phyloP scores from a whole-genome alignment of 371 early-diverging fungal species.

The Coemansia sp. region DNA sequence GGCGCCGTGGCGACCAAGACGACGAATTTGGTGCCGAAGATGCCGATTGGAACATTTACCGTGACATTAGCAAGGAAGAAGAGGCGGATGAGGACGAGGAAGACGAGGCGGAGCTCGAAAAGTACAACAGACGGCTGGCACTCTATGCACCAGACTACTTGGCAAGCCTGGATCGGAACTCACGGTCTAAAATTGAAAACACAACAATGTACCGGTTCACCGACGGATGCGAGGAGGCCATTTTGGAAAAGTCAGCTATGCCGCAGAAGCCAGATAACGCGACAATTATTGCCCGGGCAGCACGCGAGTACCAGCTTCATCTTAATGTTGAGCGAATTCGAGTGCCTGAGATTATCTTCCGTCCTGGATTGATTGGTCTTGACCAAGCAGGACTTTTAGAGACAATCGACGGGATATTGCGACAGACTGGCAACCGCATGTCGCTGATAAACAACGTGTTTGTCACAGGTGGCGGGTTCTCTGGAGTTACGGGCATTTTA shows the following conservation, averaged over 20 bases:
- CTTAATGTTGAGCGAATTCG: constrained; percentile 84
- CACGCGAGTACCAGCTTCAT: constrained; percentile 72
- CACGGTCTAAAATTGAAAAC: constrained; percentile 41
- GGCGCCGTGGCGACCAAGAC: constrained; percentile 57
- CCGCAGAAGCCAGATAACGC: constrained; percentile 44
- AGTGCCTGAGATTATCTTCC: constrained; percentile 85
- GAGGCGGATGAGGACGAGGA: constrained; percentile 80
- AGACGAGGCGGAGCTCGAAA: constrained; percentile 78
- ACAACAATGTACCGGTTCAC: constrained; percentile 49
- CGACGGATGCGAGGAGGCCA: constrained; percentile 48
- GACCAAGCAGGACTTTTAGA: constrained; percentile 87
- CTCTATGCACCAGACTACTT: constrained; percentile 74
- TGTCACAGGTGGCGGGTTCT: constrained; percentile 75
- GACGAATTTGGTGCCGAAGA: constrained; percentile 93
- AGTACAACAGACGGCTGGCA: constrained; percentile 67
- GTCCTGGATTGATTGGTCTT: constrained; percentile 79
- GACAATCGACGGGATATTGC: constrained; percentile 66
- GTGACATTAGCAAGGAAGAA: constrained; percentile 83
- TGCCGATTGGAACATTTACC: constrained; percentile 88
- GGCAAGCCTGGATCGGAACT: constrained; percentile 38
- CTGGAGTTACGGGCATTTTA: constrained; percentile 62
- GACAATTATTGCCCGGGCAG: constrained; percentile 35
- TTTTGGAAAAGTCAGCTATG: constrained; percentile 64
- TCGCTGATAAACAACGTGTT: constrained; percentile 63
- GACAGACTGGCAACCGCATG: constrained; percentile 56